A percentile compares a stretch with the other conserved stretches of the same genome.
phyloP scores from a whole-genome alignment of 1,284 basidiomycete genomes.

The Psilocybe mexicana region DNA sequence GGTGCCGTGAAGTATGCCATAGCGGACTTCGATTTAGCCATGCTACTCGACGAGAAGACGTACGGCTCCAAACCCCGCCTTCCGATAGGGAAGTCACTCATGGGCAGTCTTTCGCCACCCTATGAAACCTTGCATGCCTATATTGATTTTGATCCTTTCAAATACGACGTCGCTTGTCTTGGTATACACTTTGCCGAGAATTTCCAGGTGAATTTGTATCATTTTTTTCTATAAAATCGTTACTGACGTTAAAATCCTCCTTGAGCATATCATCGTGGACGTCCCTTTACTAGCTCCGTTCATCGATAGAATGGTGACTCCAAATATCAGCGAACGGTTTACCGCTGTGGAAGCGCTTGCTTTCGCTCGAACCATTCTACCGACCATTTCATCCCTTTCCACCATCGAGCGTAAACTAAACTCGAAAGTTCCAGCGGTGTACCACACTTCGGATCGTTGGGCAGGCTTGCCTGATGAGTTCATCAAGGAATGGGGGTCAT shows the following conservation, averaged over 20 bases:
- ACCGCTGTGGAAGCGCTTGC: not conserved
- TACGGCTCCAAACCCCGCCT: not conserved
- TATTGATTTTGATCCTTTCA: not conserved
- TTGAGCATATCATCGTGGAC: not conserved
- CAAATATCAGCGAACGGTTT: not conserved
- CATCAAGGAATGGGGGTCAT: too few relatives aligned
- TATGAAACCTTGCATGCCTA: not conserved
- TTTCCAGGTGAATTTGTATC: not conserved
- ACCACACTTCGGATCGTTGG: too few relatives aligned
- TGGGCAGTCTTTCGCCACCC: not conserved
- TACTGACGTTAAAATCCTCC: not conserved
- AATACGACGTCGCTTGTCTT: not conserved
- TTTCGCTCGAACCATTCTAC: not conserved
- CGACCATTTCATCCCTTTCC: not conserved
- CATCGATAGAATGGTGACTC: not conserved
- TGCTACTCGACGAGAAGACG: not conserved
- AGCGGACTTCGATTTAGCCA: not conserved
- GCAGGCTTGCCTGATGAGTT: too few relatives aligned
- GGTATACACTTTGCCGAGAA: not conserved
- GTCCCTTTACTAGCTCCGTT: not conserved
- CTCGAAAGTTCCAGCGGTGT: too few relatives aligned
- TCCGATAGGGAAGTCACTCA: not conserved
- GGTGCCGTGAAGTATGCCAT: not conserved
- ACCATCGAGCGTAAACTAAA: not conserved
- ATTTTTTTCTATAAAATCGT: too few relatives aligned